Evolutionary conservation across 2,329 filamentous ascomycete genomes (phyloP), one percentile per base, ranked within the genome.

Genomic region (Epichloe coenophiala): DNA sequence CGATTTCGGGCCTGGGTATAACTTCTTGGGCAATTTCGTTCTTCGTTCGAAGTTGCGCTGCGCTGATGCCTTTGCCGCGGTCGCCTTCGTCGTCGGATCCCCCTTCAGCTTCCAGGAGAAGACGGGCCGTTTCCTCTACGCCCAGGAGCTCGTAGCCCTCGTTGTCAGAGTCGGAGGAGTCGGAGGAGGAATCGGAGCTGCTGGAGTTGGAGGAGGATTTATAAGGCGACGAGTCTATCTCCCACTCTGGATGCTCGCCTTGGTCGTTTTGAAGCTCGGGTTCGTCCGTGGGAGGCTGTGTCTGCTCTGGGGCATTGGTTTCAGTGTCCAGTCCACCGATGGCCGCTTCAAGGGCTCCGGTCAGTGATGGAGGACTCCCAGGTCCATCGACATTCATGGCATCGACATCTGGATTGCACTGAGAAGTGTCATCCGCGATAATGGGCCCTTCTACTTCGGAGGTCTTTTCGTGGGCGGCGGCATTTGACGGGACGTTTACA

Each of bases 71-170:
- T 47, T 68, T 67, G 37, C 58, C 63, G 50, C 69, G 70, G 15
- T 79, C 77, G 12, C 77, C 80, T 57, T 89, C 88, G 49, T 90
- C 86, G 50, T 93, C 89, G 1, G 86, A 89, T 2, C 81, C 86
- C 86, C 76, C 82, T 56, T 91, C 89, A 42, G 80, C 85, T 55
- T 84, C 78, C 88, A 97, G 94, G 21, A 97, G 72, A 46, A 95
- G 81, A 36, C 84, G 83, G 1, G 87, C 88, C 51, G 87, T 84
- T 63, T 95, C 89, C 60, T 90, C 88, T 2, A 89, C 79, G 49
- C 83, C 83, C 1, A 96, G 72, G 41, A 90, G 74, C 49, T 86
- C 79, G 59, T 88, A 88, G 33, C 78, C 78, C 53, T 81, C 81
- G 49, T 78, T 65, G 40, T 69, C 76, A 2, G 76, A 78, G 52